Base-by-base conservation (phyloP, 1,284 basidiomycete species). In the Cutaneotrichosporon spelunceum region DNA sequence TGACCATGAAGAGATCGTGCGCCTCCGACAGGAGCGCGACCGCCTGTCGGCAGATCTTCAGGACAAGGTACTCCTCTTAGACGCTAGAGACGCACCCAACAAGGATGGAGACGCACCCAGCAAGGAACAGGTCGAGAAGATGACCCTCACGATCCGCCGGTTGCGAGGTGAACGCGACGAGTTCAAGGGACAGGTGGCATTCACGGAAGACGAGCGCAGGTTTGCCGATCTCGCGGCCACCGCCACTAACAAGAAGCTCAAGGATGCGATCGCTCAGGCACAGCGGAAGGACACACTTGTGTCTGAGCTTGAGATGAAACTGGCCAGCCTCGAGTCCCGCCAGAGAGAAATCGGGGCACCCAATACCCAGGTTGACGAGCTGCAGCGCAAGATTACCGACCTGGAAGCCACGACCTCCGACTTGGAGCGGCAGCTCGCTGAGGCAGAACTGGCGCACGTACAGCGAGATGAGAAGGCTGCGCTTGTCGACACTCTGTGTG, bases 131-230 rank as follows among this genome's bases (percentile, higher is more conserved):
- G 45, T 66, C 24, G 26, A 33, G 9, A 23, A 30, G 1, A 66
- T 66, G 65, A 59, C 45, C 1, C 23, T 55, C 52, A 64, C 60
- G 3, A 64, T 66, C 23, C 49, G 56, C 24, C 62, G 66, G 2
- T 53, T 67, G n/a, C 60, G 63, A 7, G 3, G 19, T 7, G 60
- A 67, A 23, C 62, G 66, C 19, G 61, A 67, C 53, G 66, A 64
- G 6, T 8, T 42, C 27, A 57, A 52, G 49, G 56, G 58, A 4
- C 55, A 62, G 30, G 49, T 67, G 16, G 13, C 14, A 8, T 67
- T 62, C 50, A 56, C 54, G 4, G 34, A 56, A n/a, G 53, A 36
- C 6, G 66, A 67, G 56, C 48, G 21, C 26, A 27, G 27, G 6
- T 66, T 63, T 42, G 44, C 56, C 23, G 50, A 53, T 16, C 47